These are phyloP conservation scores for Trichophyton mentagrophytes DNA, from an alignment of 2,329 filamentous ascomycete species.

Conservation along the genomic window DNA sequence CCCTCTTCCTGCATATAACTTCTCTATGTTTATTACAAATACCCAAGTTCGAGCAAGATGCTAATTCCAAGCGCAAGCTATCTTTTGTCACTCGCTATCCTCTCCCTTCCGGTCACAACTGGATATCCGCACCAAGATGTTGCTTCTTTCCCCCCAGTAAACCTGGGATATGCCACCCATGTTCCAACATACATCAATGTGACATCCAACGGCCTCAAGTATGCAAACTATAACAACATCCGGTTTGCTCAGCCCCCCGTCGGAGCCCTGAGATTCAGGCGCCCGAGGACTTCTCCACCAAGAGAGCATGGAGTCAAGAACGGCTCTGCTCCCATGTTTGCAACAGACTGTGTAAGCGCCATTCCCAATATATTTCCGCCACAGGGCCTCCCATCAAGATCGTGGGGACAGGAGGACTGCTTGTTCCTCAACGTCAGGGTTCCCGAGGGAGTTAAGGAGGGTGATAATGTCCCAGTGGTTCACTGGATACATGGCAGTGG, in stretches of 20 bases:
- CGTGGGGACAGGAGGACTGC: slow-evolving; percentile 7
- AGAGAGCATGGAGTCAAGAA: slow-evolving; percentile 4
- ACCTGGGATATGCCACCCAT: slow-evolving; percentile 13
- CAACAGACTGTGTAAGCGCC: slow-evolving; percentile 10
- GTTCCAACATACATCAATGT: slow-evolving; percentile 5
- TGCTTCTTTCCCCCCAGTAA: slow-evolving; percentile 6
- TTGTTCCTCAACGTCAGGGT: slow-evolving; percentile 7
- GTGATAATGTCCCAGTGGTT: slow-evolving; percentile 6
- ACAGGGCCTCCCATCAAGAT: background rate
- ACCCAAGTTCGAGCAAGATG: background rate
- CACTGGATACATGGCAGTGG: slow-evolving; percentile 6
- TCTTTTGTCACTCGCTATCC: background rate
- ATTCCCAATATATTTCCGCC: slow-evolving; percentile 2
- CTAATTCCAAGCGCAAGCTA: background rate
- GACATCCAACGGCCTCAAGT: slow-evolving; percentile 6
- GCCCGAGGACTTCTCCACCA: slow-evolving; percentile 8
- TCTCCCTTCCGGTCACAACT: background rate
- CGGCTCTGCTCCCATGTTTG: background rate
- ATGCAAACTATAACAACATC: slow-evolving; percentile 13
- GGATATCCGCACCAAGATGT: background rate
- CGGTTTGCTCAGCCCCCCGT: slow-evolving; percentile 12
- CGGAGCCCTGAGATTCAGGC: slow-evolving; percentile 8
- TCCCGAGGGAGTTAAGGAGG: slow-evolving; percentile 3
- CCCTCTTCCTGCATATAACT: background rate
- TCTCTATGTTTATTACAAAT: background rate